Conservation (phyloP, 1,284 basidiomycete species). For the Naganishia sp. region DNA sequence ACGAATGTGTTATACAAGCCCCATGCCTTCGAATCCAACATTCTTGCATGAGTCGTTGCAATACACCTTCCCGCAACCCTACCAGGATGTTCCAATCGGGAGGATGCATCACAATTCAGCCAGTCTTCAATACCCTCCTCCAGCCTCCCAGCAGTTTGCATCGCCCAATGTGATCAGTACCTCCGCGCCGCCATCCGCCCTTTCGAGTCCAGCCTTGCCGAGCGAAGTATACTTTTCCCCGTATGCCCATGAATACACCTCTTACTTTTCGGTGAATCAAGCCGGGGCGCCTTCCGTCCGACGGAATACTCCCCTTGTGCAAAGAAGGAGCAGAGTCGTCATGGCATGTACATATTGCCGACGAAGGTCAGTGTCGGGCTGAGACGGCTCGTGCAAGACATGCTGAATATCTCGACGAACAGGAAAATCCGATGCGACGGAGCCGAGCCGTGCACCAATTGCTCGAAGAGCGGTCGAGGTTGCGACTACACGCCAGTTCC, state of each 20-base stretch:
- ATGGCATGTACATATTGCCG: conserved; percentile 32
- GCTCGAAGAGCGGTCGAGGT: conserved; percentile 46
- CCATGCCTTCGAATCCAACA: conserved; percentile 8
- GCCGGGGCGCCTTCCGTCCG: background rate
- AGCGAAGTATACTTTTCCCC: conserved; percentile 22
- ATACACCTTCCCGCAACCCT: conserved; percentile 8
- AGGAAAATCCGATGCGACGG: conserved; percentile 55
- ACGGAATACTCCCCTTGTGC: conserved; percentile 8
- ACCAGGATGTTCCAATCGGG: background rate
- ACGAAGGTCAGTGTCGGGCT: conserved; percentile 18
- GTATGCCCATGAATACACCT: conserved; percentile 25
- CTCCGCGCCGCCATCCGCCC: conserved; percentile 11
- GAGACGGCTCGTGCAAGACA: background rate
- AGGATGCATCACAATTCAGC: background rate
- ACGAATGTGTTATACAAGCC: conserved; percentile 15
- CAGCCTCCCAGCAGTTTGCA: background rate
- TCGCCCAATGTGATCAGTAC: background rate
- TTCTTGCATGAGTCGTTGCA: background rate
- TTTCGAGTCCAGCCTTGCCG: conserved; percentile 22
- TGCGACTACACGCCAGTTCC: conserved; percentile 53
- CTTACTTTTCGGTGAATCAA: conserved; percentile 16
- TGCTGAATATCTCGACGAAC: conserved; percentile 1
- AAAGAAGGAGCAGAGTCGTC: conserved; percentile 16
- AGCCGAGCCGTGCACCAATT: conserved; percentile 50
- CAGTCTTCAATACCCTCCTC: background rate